Evolutionary conservation across 2,329 filamentous ascomycete species (phyloP).

Genomic region (Trichoderma polysporum): DNA sequence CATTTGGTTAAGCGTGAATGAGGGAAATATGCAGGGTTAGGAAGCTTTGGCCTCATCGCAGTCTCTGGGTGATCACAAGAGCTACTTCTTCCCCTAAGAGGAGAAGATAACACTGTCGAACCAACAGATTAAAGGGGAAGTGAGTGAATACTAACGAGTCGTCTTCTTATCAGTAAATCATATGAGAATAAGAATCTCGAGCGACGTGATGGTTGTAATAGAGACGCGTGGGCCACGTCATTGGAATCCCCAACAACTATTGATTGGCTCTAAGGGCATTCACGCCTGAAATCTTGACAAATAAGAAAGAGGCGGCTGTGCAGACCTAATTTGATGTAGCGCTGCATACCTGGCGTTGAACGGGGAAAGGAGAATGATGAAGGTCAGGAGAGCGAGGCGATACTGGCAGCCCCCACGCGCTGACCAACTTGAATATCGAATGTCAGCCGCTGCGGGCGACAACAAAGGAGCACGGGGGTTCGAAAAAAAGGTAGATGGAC

Average conservation of each 20-base stretch:
- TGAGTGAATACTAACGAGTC: background rate
- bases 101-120: background rate
- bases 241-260: background rate
- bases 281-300: background rate
- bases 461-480: background rate
- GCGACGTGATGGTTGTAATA: background rate
- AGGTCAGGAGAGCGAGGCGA: background rate
- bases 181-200: background rate
- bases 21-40: constrained; percentile 12
- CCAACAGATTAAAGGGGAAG: background rate
- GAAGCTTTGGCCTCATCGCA: constrained; percentile 12
- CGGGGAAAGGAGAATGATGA: background rate
- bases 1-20: background rate
- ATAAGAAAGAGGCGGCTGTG: background rate
- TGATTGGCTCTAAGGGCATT: background rate
- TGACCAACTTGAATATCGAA: background rate
- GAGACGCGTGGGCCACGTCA: background rate
- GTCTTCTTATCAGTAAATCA: background rate
- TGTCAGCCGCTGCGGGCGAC: background rate
- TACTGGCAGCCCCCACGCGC: background rate
- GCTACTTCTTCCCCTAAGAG: background rate
- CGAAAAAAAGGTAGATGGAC: background rate
- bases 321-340: background rate
- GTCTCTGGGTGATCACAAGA: constrained; percentile 2
- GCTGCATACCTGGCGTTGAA: background rate